These are phyloP conservation scores for Ophidiomyces ophidiicola DNA, from an alignment of 2,329 filamentous ascomycete genomes.

Conservation along the genomic window DNA sequence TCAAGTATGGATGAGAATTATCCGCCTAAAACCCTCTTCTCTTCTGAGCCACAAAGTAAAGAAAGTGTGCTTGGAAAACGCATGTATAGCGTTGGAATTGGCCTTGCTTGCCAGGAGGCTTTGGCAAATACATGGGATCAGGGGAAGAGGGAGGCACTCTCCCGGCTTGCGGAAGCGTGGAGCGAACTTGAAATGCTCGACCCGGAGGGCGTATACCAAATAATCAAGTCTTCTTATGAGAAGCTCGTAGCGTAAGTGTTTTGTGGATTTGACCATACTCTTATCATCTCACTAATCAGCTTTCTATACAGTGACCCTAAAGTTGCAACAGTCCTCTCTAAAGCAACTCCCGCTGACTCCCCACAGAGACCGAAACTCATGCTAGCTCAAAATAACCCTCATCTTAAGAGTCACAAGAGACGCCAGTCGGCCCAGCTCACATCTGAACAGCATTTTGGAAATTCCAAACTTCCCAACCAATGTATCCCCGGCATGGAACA, in stretches of 20 bases:
- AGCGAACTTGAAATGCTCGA: conserved; percentile 72
- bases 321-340: conserved; percentile 12
- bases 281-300: background rate
- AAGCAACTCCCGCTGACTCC: conserved; percentile 32
- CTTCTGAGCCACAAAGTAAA: conserved; percentile 44
- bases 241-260: conserved; percentile 45
- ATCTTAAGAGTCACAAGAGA: conserved; percentile 64
- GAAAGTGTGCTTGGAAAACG: conserved; percentile 72
- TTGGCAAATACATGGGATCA: conserved; percentile 63
- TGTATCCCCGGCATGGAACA: conserved; percentile 73
- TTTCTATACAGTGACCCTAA: conserved; percentile 22
- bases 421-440: conserved; percentile 41
- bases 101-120: conserved; percentile 71
- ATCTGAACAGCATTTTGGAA: conserved; percentile 24
- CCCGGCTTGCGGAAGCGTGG: conserved; percentile 73
- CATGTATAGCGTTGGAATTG: conserved; percentile 68
- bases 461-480: conserved; percentile 44
- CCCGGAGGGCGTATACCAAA: conserved; percentile 76
- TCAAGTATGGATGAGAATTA: conserved; percentile 30
- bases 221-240: conserved; percentile 67
- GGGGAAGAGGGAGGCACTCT: conserved; percentile 71
- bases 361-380: conserved; percentile 52
- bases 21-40: conserved; percentile 26
- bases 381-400: conserved; percentile 70
- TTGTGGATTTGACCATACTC: background rate